phyloP scores from a whole-genome alignment of 1,284 basidiomycete species.

The Anthracocystis setariae region DNA sequence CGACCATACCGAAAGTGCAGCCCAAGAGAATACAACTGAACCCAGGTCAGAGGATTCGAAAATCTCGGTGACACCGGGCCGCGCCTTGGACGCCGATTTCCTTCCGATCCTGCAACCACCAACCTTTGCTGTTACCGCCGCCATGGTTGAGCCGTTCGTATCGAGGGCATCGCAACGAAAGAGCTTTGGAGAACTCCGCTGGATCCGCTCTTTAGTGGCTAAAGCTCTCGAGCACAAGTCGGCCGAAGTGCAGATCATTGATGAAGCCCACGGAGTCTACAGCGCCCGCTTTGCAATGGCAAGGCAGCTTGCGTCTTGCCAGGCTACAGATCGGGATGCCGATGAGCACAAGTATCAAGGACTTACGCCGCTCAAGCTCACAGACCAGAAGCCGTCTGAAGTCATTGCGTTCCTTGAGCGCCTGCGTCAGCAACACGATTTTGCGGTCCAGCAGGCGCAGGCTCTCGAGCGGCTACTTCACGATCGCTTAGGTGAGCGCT shows the following conservation, averaged over 20 bases:
- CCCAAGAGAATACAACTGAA: not conserved
- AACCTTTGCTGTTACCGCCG: conserved; percentile 36
- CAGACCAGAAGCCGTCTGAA: conserved; percentile 16
- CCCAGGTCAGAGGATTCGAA: conserved; percentile 15
- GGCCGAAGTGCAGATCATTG: conserved; percentile 36
- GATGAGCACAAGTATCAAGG: not conserved
- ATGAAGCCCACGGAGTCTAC: conserved; percentile 36
- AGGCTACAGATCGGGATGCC: not conserved
- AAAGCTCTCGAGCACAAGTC: conserved; percentile 39
- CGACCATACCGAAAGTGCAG: not conserved
- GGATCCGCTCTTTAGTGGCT: conserved; percentile 21
- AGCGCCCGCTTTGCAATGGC: conserved; percentile 25
- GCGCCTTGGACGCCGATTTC: conserved; percentile 41
- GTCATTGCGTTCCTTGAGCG: conserved; percentile 37
- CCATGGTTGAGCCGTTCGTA: conserved; percentile 49
- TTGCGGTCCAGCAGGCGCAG: conserved; percentile 26
- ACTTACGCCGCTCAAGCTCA: conserved; percentile 23
- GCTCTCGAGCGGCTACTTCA: conserved; percentile 39
- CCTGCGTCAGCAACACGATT: conserved; percentile 24
- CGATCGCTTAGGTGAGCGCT: conserved; percentile 36
- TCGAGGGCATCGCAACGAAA: conserved; percentile 27
- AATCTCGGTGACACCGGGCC: conserved; percentile 12
- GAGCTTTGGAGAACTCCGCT: conserved; percentile 31
- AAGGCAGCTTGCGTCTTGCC: conserved; percentile 13
- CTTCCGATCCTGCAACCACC: conserved; percentile 51